A percentile compares a stretch with the other conserved stretches of the same genome.
Evolutionary conservation across 2,329 filamentous ascomycete genomes (phyloP).

Genomic region (Fusarium palustre): DNA sequence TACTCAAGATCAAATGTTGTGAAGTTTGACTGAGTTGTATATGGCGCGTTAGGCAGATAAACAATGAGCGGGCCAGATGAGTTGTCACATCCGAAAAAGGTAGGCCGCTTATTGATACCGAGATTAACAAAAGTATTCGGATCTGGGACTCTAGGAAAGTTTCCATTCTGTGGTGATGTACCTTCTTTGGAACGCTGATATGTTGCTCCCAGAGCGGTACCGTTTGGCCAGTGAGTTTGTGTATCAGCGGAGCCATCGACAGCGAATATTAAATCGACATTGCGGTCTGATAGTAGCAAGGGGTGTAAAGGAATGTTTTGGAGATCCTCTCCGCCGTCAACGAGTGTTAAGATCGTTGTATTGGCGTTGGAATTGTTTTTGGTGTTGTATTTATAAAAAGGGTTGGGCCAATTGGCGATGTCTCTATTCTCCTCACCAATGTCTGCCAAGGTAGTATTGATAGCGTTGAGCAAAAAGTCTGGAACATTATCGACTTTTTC

Average conservation of each 20-base stretch:
- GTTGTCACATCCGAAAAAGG: conserved; percentile 82
- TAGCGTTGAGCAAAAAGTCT: conserved; percentile 61
- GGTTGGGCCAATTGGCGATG: conserved; percentile 82
- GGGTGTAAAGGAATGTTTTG: conserved; percentile 86
- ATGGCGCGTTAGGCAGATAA: conserved; percentile 86
- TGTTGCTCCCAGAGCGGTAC: conserved; percentile 78
- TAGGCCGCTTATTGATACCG: conserved; percentile 77
- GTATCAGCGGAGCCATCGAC: conserved; percentile 83
- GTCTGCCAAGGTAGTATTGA: conserved; percentile 63
- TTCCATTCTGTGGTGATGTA: conserved; percentile 70
- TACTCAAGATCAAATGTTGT: conserved; percentile 78
- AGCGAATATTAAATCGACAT: conserved; percentile 84
- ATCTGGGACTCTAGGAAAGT: conserved; percentile 79
- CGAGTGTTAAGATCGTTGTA: conserved; percentile 70
- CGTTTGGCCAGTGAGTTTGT: conserved; percentile 77
- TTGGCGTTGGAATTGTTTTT: conserved; percentile 68
- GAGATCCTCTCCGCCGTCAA: conserved; percentile 81
- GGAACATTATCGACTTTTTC: conserved; percentile 50
- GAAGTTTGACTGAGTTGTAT: conserved; percentile 76
- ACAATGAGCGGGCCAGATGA: conserved; percentile 72
- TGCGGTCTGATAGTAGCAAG: conserved; percentile 77
- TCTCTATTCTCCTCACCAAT: conserved; percentile 73
- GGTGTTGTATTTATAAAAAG: conserved; percentile 75
- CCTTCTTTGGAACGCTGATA: conserved; percentile 73
- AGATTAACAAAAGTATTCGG: conserved; percentile 83